A percentile compares a stretch with the other conserved stretches of the same genome.
These are phyloP conservation scores for Syncephalastrum monosporum DNA, from an alignment of 371 early-diverging fungal genomes.

Conservation along the genomic window DNA sequence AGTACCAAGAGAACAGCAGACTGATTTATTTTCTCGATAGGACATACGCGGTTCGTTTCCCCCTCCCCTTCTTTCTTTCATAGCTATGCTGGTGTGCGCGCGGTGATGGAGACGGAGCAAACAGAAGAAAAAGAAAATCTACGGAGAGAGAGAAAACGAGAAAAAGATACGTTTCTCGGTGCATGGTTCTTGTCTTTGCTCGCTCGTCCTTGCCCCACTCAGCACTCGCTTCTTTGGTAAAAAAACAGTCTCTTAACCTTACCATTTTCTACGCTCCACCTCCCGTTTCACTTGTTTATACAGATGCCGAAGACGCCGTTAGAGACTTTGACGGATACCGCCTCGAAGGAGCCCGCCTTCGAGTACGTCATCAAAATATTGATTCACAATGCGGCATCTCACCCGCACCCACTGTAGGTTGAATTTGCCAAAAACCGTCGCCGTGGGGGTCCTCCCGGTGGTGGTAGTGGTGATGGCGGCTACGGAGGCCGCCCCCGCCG, in stretches of 20 bases:
- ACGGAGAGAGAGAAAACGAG: neutral
- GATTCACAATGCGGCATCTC: constrained; percentile 11
- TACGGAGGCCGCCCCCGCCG: neutral
- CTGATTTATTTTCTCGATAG: neutral
- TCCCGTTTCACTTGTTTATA: constrained; percentile 23
- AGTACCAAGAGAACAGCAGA: neutral
- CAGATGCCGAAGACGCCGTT: constrained; percentile 79
- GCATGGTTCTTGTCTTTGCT: too few species aligned
- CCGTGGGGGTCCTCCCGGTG: constrained; percentile 1
- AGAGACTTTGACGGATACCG: constrained; percentile 63
- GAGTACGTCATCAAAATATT: constrained; percentile 16
- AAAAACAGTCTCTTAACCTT: too few species aligned
- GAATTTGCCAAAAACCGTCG: constrained; percentile 18
- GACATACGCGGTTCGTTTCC: constrained; percentile 13
- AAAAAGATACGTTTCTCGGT: too few species aligned
- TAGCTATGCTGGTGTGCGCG: constrained; percentile 2
- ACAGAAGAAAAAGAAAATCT: constrained; percentile 1
- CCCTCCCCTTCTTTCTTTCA: constrained; percentile 1
- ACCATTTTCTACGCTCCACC: too few species aligned
- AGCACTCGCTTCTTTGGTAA: too few species aligned
- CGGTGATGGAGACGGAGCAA: neutral
- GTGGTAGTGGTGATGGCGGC: too few species aligned
- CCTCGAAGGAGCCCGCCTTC: constrained; percentile 40
- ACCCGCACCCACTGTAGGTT: constrained; percentile 14
- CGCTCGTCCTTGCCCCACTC: too few species aligned